A percentile compares a stretch with the other conserved stretches of the same genome.
These are phyloP conservation scores for Gorgonomyces haynaldii DNA, from an alignment of 192 early-diverging fungal species.

Conservation along the genomic window DNA sequence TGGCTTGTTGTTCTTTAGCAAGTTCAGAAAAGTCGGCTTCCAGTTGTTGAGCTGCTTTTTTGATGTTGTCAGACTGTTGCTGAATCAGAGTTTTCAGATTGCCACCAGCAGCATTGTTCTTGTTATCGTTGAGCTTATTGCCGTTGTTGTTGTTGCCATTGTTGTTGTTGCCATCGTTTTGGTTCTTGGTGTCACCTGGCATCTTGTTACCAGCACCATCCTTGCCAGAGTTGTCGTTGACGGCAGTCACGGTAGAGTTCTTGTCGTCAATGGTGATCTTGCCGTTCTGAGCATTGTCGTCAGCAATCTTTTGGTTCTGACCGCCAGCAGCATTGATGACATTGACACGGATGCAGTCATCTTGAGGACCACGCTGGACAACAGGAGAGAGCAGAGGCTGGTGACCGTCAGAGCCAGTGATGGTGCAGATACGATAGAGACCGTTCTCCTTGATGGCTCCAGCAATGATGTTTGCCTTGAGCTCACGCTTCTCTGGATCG, in stretches of 20 bases:
- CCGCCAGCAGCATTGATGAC: constrained; percentile 6
- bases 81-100: no score
- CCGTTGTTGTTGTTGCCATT: neutral
- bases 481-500: constrained; percentile 11
- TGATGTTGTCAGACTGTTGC: no score
- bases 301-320: neutral
- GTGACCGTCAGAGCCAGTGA: constrained; percentile 20
- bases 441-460: constrained; percentile 21
- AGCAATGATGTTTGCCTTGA: constrained; percentile 20
- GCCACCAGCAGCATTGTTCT: no score
- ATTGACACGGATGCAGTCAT: constrained; percentile 31
- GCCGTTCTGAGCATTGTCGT: constrained; percentile 3
- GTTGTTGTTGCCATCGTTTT: neutral
- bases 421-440: constrained; percentile 20
- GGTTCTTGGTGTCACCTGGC: no score
- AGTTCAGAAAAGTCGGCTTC: no score
- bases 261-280: neutral
- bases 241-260: neutral
- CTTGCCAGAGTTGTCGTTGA: constrained; percentile 4
- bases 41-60: no score
- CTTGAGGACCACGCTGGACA: constrained; percentile 29
- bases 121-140: neutral
- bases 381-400: constrained; percentile 30
- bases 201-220: neutral
- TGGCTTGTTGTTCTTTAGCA: no score